These are phyloP conservation scores for Fraxinus cuspidata DNA, from an alignment of 257 asterid species.

Conservation along the genomic window DNA sequence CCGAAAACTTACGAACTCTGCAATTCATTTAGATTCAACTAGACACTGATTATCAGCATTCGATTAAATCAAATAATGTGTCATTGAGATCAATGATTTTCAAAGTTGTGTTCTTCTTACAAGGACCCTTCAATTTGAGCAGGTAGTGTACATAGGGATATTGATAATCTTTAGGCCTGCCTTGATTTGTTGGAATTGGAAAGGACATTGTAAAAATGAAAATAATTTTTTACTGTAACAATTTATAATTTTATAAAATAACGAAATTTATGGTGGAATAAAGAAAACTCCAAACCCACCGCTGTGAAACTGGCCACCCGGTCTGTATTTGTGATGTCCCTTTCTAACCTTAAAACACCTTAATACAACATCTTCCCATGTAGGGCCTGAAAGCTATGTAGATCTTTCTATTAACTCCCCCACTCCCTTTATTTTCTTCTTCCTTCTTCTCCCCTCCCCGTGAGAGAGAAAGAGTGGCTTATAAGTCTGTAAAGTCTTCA, in stretches of 20 bases:
- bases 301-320: constrained; percentile 64
- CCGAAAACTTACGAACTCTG: no score
- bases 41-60: no score
- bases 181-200: not conserved
- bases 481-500: constrained; percentile 7
- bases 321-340: constrained; percentile 61
- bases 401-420: constrained; percentile 48
- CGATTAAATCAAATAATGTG: no score
- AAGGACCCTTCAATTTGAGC: no score
- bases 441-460: constrained; percentile 1
- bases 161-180: no score
- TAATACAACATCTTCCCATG: constrained; percentile 43
- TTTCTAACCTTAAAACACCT: constrained; percentile 66
- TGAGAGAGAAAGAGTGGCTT: constrained; percentile 2
- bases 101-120: no score
- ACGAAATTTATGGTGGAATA: constrained; percentile 39
- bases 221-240: not conserved
- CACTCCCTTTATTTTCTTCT: constrained; percentile 21
- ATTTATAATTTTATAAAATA: not conserved
- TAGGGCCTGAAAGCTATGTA: constrained; percentile 64
- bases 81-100: no score
- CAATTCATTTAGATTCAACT: no score
- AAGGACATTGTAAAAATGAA: not conserved
- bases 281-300: constrained; percentile 77
- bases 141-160: no score